Percentiles rank a stretch among this genome's conserved stretches.
Evolutionary conservation across 495 filamentous ascomycete genomes (phyloP).

Genomic region (Trichocladium antarcticum): DNA sequence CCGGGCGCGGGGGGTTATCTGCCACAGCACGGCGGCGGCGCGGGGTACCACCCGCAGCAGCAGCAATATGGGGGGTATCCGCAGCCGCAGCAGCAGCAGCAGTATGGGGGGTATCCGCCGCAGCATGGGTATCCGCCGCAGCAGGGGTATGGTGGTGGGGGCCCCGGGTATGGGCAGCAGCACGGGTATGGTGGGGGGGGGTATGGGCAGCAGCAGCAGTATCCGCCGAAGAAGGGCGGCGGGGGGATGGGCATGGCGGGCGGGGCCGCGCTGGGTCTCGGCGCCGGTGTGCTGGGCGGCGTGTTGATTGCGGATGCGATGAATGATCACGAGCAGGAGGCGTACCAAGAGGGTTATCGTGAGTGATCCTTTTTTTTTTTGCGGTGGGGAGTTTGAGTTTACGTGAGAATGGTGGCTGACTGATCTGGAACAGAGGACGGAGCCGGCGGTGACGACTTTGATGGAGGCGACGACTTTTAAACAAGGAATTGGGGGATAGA

Average conservation of each 20-base stretch:
- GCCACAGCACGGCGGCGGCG: no score
- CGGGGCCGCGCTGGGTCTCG: constrained; percentile 64
- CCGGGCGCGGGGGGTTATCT: constrained; percentile 1
- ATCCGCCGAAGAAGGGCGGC: constrained; percentile 27
- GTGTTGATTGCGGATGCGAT: constrained; percentile 55
- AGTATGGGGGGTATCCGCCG: constrained; percentile 19
- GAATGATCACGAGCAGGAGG: constrained; percentile 45
- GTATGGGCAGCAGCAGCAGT: constrained; percentile 1
- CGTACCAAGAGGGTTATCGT: constrained; percentile 38
- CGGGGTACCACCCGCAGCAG: no score
- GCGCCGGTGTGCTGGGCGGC: constrained; percentile 66
- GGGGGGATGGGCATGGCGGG: constrained; percentile 54
- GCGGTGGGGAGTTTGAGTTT: background rate
- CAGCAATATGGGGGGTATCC: constrained; percentile 29
- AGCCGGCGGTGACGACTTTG: constrained; percentile 25
- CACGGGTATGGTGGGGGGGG: constrained; percentile 24
- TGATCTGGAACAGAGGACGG: constrained; percentile 30
- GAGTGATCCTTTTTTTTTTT: constrained; percentile 8
- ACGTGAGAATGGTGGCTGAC: background rate
- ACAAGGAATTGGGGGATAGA: background rate
- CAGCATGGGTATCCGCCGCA: constrained; percentile 13
- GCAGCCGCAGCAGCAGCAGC: constrained; percentile 12
- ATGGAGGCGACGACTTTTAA: constrained; percentile 49
- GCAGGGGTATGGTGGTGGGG: constrained; percentile 22
- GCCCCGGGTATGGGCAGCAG: constrained; percentile 25